Conservation (phyloP, 371 early-diverging fungal species). For the Mortierella sp. region DNA sequence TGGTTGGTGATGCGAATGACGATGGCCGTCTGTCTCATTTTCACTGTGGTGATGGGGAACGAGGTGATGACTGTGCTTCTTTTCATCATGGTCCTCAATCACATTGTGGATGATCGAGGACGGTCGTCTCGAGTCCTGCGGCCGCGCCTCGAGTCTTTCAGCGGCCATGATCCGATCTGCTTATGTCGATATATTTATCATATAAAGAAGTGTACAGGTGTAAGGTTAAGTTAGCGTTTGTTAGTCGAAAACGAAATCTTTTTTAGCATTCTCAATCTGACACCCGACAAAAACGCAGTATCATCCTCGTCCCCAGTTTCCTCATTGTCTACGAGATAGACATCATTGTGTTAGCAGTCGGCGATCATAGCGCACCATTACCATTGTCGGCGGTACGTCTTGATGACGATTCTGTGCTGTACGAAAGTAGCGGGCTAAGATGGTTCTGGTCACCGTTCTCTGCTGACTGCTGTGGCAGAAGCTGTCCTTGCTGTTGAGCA, state of each 20-base stretch:
- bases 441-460: no score
- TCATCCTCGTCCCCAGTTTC: no score
- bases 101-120: slow-evolving; percentile 18
- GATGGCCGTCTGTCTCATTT: neutral
- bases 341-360: no score
- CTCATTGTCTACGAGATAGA: no score
- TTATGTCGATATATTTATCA: no score
- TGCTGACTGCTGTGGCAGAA: slow-evolving; percentile 23
- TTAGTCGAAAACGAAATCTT: slow-evolving; percentile 15
- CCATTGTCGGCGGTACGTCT: no score
- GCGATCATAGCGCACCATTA: no score
- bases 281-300: neutral
- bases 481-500: slow-evolving; percentile 34
- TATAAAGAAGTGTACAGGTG: no score
- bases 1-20: neutral
- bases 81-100: slow-evolving; percentile 5
- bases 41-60: neutral
- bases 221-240: neutral
- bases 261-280: neutral
- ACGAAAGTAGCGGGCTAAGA: slow-evolving; percentile 7
- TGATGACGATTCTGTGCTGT: neutral
- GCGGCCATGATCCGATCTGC: neutral
- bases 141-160: neutral
- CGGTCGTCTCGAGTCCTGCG: slow-evolving; percentile 1
- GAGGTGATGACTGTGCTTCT: neutral